Conservation (phyloP, 2,329 filamentous ascomycete genomes). For the Claviceps pazoutovae region DNA sequence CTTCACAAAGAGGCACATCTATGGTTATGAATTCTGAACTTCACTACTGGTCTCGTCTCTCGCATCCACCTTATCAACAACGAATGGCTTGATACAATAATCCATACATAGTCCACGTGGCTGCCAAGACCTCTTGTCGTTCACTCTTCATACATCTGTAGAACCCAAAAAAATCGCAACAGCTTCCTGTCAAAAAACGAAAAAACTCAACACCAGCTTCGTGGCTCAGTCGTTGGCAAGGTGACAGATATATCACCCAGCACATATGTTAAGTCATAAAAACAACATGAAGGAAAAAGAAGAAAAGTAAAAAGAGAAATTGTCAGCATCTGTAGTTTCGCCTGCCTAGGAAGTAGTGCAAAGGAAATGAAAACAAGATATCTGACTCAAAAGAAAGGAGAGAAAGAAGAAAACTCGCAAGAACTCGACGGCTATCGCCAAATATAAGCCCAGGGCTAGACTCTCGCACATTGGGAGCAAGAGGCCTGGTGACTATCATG, state of each 20-base stretch:
- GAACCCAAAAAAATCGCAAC: not conserved
- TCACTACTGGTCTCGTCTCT: not conserved
- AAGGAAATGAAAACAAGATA: not conserved
- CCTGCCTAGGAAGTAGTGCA: not conserved
- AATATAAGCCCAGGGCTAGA: not conserved
- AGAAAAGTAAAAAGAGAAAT: conserved; percentile 8
- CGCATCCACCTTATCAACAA: not conserved
- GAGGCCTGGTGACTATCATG: not conserved
- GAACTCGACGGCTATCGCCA: not conserved
- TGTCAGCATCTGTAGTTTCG: conserved; percentile 10
- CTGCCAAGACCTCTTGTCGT: not conserved
- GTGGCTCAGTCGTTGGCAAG: not conserved
- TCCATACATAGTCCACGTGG: not conserved
- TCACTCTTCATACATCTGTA: too few relatives aligned
- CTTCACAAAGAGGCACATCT: not conserved
- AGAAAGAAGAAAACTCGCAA: not conserved
- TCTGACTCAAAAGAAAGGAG: not conserved
- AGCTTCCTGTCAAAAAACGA: not conserved
- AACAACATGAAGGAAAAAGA: conserved; percentile 10
- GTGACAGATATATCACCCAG: not conserved
- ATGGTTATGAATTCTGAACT: not conserved
- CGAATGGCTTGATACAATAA: not conserved
- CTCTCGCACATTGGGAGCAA: not conserved
- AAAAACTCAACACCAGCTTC: not conserved
- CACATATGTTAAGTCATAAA: conserved; percentile 3